Evolutionary conservation across 352 stramenopile genomes (phyloP).

Genomic region (Pythium myriotylum): DNA sequence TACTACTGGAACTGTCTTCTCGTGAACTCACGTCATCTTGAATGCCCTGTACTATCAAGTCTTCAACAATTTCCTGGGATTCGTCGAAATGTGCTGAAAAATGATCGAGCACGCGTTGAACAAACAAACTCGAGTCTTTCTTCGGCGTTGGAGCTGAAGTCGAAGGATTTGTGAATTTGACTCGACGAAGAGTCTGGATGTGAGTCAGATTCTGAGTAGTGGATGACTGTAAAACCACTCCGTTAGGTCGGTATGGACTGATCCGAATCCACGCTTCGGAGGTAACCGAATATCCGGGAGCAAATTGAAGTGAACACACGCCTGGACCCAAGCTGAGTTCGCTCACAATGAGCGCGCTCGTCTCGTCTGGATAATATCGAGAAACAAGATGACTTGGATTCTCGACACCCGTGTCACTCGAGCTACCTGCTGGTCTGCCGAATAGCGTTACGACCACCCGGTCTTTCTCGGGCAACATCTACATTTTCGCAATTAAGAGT

Average conservation of each 20-base stretch:
- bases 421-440: neutral
- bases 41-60: too few relatives aligned
- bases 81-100: too few relatives aligned
- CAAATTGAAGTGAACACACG: neutral
- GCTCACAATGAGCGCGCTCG: slow-evolving; percentile 6
- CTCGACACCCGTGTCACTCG: neutral
- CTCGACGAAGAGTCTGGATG: slow-evolving; percentile 16
- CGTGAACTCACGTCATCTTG: too few relatives aligned
- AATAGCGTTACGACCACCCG: slow-evolving; percentile 6
- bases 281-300: neutral
- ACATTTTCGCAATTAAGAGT: neutral
- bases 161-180: too few relatives aligned
- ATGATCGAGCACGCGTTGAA: too few relatives aligned
- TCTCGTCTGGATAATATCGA: slow-evolving; percentile 3
- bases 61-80: too few relatives aligned
- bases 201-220: slow-evolving; percentile 13
- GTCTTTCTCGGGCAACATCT: slow-evolving; percentile 12
- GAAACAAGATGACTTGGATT: slow-evolving; percentile 7
- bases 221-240: neutral
- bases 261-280: slow-evolving; percentile 16
- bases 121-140: too few relatives aligned
- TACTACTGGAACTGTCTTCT: too few relatives aligned
- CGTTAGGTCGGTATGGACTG: slow-evolving; percentile 1
- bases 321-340: slow-evolving; percentile 10
- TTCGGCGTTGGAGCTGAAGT: too few relatives aligned